Evolutionary conservation across 1,284 basidiomycete species (phyloP).

Genomic region (Cutaneotrichosporon mucoides): DNA sequence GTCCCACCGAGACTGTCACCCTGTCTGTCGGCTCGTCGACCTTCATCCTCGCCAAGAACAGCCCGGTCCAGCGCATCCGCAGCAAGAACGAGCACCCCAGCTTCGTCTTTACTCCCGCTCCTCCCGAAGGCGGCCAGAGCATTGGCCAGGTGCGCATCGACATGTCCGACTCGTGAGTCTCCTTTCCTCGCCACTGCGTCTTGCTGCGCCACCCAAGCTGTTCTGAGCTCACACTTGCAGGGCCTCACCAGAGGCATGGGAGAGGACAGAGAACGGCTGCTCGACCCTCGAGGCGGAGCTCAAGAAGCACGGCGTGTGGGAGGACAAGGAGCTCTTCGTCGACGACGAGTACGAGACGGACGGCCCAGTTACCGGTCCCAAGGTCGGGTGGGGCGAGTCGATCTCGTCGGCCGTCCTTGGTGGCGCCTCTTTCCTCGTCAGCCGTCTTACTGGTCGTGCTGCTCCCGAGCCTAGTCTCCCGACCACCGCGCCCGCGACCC

Average conservation of each 20-base stretch:
- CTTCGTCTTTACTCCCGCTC: conserved; percentile 43
- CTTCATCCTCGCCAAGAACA: conserved; percentile 37
- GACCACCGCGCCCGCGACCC: conserved; percentile 16
- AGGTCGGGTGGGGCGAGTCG: conserved; percentile 40
- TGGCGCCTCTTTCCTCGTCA: conserved; percentile 5
- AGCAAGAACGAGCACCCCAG: conserved; percentile 39
- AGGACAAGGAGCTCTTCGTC: conserved; percentile 42
- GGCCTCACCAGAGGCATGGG: conserved; percentile 40
- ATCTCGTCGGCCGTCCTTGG: conserved; percentile 25
- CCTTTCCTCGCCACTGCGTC: too few relatives aligned
- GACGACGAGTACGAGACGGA: conserved; percentile 46
- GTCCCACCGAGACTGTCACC: conserved; percentile 33
- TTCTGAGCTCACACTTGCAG: conserved; percentile 15
- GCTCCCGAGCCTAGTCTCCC: conserved; percentile 16
- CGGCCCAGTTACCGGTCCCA: conserved; percentile 19
- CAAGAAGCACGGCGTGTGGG: conserved; percentile 37
- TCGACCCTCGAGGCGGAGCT: conserved; percentile 35
- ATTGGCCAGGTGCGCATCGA: conserved; percentile 45
- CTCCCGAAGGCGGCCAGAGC: conserved; percentile 31
- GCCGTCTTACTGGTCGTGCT: conserved; percentile 1
- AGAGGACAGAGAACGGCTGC: conserved; percentile 34
- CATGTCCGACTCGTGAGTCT: conserved; percentile 36
- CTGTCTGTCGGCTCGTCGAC: conserved; percentile 37
- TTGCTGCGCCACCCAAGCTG: not conserved
- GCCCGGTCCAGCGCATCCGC: conserved; percentile 39